phyloP scores from a whole-genome alignment of 805 yeast genomes.

The Candida germanica region DNA sequence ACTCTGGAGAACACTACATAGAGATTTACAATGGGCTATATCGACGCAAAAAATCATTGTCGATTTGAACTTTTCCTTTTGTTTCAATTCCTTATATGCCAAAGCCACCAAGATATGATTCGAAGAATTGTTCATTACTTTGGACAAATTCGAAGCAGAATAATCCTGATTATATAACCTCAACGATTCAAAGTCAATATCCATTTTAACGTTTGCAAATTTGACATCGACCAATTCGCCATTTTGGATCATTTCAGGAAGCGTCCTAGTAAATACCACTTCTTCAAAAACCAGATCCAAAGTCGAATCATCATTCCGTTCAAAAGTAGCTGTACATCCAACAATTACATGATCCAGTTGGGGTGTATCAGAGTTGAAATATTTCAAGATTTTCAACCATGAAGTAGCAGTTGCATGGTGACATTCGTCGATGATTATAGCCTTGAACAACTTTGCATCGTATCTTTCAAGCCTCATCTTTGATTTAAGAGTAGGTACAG shows the following conservation, averaged over 20 bases:
- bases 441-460: constrained; percentile 58
- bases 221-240: constrained; percentile 69
- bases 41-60: constrained; percentile 79
- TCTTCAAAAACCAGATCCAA: constrained; percentile 64
- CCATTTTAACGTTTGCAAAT: constrained; percentile 55
- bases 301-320: constrained; percentile 66
- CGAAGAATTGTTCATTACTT: constrained; percentile 50
- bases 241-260: constrained; percentile 62
- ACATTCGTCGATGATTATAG: constrained; percentile 85
- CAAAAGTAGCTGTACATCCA: constrained; percentile 88
- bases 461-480: constrained; percentile 48
- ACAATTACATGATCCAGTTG: constrained; percentile 52
- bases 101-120: constrained; percentile 59
- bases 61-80: constrained; percentile 45
- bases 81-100: constrained; percentile 38
- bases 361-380: constrained; percentile 50
- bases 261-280: constrained; percentile 65
- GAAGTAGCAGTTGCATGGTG: constrained; percentile 82
- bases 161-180: constrained; percentile 49
- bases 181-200: constrained; percentile 41
- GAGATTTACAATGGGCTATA: constrained; percentile 56
- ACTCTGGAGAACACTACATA: constrained; percentile 51
- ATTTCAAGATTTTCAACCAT: constrained; percentile 54
- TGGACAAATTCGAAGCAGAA: constrained; percentile 46
- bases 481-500: constrained; percentile 63